Evolutionary conservation across 352 stramenopile species (phyloP).

Genomic region (Pythium brassicae): DNA sequence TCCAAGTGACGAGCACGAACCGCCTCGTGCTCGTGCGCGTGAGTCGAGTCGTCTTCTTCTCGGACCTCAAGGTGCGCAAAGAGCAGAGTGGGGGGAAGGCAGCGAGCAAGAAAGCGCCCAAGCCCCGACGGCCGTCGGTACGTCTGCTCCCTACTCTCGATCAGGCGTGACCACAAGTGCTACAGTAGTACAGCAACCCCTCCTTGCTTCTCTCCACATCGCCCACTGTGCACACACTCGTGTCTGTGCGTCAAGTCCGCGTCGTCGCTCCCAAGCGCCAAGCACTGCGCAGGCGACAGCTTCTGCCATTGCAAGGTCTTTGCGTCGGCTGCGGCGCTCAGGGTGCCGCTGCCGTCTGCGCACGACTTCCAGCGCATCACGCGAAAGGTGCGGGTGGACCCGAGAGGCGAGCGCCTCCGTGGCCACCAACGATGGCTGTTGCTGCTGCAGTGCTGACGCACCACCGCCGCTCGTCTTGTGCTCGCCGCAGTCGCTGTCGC

Average conservation of each 20-base stretch:
- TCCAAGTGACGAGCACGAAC: conserved; percentile 49
- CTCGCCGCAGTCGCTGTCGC: conserved; percentile 36
- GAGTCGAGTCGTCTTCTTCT: conserved; percentile 51
- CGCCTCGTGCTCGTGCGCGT: conserved; percentile 52
- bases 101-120: not conserved
- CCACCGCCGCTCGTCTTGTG: not conserved
- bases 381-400: conserved; percentile 32
- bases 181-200: not conserved
- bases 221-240: too few species aligned
- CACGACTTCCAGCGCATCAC: conserved; percentile 51
- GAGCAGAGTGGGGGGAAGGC: not conserved
- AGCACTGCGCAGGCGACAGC: conserved; percentile 28
- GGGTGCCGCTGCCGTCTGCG: conserved; percentile 16
- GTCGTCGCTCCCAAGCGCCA: conserved; percentile 13
- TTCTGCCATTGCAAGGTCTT: conserved; percentile 49
- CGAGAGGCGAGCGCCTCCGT: not conserved
- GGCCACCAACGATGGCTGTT: too few species aligned
- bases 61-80: conserved; percentile 26
- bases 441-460: not conserved
- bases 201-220: not conserved
- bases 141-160: not conserved
- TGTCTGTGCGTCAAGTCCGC: not conserved
- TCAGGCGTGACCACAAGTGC: too few species aligned
- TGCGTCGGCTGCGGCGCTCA: conserved; percentile 16
- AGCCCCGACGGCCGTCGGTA: conserved; percentile 15